Evolutionary conservation across 495 filamentous ascomycete genomes (phyloP), one percentile per base, ranked within the genome.

Genomic region (Trichoderma parareesei): DNA sequence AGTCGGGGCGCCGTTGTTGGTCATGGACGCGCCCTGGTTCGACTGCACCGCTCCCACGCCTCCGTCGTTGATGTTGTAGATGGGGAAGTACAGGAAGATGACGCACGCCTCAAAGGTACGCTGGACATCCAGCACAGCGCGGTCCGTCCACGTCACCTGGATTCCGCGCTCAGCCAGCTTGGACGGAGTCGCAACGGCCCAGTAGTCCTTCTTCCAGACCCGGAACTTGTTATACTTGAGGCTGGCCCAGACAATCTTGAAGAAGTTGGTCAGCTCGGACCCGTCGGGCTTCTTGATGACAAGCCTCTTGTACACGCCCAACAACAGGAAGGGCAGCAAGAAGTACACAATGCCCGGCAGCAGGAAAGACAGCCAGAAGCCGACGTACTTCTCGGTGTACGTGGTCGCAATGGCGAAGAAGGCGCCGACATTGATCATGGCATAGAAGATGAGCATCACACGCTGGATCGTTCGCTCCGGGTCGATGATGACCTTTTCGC

Each of bases 331-430:
- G 0, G 87, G 88, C 65, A 84, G 88, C 65, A 85, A 63, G 64
- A 79, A 77, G 71, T 90, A 76, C 18, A 83, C 66, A 55, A 78
- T 68, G 1, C 86, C 88, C 5, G 88, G 87, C 14, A 90, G 77
- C 4, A 82, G 75, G 69, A 74, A 90, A 0, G 87, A 79, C 16
- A 91, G 79, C 80, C 84, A 92, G 77, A 90, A 92, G 18, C 89
- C 89, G 64, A 92, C 86, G 63, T 89, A 90, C 65, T 87, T 82
- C 75, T 90, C 88, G 5, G 84, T 83, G 69, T 90, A 89, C 27
- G 84, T 82, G 85, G 88, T 78, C 11, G 69, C 61, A 27, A 81
- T 73, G 4, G 77, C 87, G 40, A 81, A 43, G n/a, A 90, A 69
- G 2, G 85, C 77, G 48, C 88, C 87, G 48, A 88, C 70, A 69